Evolutionary conservation across 306 rosid species (phyloP).

Genomic region (Purshia tridentata): DNA sequence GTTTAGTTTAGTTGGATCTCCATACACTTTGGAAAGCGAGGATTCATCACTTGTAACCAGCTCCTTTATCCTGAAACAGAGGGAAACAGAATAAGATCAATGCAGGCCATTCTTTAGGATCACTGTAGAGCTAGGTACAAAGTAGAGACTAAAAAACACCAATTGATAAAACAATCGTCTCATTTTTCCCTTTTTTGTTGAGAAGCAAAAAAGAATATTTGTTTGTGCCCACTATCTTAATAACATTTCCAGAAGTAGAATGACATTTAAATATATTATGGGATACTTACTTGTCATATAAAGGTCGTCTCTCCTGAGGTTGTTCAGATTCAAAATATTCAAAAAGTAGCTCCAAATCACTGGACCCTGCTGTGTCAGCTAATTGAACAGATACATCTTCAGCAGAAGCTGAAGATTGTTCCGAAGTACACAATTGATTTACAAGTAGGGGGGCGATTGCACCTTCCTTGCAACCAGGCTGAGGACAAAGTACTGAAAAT

Average conservation of each 20-base stretch:
- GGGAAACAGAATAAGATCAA: slow-evolving; percentile 29
- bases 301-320: slow-evolving; percentile 75
- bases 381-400: slow-evolving; percentile 32
- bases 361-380: slow-evolving; percentile 20
- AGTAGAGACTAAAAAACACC: not conserved
- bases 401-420: slow-evolving; percentile 31
- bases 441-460: slow-evolving; percentile 24
- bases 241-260: not conserved
- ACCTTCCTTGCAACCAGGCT: slow-evolving; percentile 30
- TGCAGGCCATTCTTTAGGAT: not conserved
- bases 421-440: slow-evolving; percentile 23
- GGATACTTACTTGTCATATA: slow-evolving; percentile 61
- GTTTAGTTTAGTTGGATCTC: slow-evolving; percentile 63
- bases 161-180: too few relatives aligned
- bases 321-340: slow-evolving; percentile 83
- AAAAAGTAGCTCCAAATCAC: slow-evolving; percentile 64
- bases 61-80: slow-evolving; percentile 61
- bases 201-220: not conserved
- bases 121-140: not conserved
- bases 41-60: slow-evolving; percentile 47
- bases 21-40: slow-evolving; percentile 43
- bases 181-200: not conserved
- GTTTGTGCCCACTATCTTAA: not conserved
- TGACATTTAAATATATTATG: not conserved
- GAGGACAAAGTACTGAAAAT: slow-evolving; percentile 47